These are phyloP conservation scores for Ustilago shanxiensis DNA, from an alignment of 1,284 basidiomycete genomes.

Conservation along the genomic window DNA sequence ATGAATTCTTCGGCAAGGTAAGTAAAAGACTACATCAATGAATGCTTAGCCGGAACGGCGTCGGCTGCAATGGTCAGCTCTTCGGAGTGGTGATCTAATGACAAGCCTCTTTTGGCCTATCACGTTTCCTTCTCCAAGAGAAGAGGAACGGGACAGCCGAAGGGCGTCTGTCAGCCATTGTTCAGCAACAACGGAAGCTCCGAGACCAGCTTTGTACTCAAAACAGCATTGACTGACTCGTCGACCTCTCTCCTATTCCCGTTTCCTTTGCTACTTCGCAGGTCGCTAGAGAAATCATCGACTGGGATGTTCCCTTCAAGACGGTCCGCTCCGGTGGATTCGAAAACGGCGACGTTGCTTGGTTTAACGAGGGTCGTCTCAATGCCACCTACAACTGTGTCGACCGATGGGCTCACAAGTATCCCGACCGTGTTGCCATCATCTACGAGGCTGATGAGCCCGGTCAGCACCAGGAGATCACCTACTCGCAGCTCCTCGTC, in stretches of 20 bases:
- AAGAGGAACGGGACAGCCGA: background rate
- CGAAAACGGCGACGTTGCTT: slow-evolving; percentile 86
- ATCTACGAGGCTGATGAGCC: slow-evolving; percentile 99
- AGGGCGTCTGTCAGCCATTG: background rate
- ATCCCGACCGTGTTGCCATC: slow-evolving; percentile 94
- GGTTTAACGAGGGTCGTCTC: slow-evolving; percentile 78
- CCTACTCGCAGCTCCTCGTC: slow-evolving; percentile 82
- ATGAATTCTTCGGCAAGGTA: slow-evolving; percentile 64
- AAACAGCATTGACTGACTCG: background rate
- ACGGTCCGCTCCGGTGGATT: slow-evolving; percentile 89
- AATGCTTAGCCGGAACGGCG: background rate
- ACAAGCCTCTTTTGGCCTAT: too few species aligned
- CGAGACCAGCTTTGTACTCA: background rate
- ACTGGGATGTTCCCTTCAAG: slow-evolving; percentile 92
- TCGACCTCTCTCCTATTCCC: background rate
- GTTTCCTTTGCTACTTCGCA: slow-evolving; percentile 66
- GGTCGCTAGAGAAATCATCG: slow-evolving; percentile 83
- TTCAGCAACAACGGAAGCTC: background rate
- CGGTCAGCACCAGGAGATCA: slow-evolving; percentile 81
- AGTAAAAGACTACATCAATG: slow-evolving; percentile 10
- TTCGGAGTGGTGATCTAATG: too few species aligned
- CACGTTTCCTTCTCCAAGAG: too few species aligned
- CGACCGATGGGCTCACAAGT: slow-evolving; percentile 91
- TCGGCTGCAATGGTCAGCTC: background rate
- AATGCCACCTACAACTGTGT: slow-evolving; percentile 95